These are phyloP conservation scores for Penicillium sp. DNA, from an alignment of 2,329 filamentous ascomycete genomes.

Conservation along the genomic window DNA sequence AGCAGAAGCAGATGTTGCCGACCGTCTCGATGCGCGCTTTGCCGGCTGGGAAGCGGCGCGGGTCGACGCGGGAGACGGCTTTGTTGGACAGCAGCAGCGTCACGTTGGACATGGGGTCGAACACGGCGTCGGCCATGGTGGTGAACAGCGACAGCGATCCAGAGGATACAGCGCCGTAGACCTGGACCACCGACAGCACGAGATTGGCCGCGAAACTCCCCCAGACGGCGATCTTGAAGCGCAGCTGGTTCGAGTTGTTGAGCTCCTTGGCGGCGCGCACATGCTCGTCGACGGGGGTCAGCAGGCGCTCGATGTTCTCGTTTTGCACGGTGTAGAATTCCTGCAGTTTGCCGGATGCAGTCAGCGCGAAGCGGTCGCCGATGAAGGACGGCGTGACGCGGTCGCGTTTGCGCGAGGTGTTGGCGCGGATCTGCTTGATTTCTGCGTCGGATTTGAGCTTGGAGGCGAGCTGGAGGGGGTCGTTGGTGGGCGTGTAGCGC, in stretches of 20 bases:
- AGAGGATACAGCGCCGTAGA: conserved; percentile 83
- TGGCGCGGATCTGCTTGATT: conserved; percentile 72
- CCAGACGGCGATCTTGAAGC: conserved; percentile 58
- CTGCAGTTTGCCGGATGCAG: conserved; percentile 54
- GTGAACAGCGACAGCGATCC: conserved; percentile 94
- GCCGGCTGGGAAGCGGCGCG: conserved; percentile 80
- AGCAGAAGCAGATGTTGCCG: conserved; percentile 94
- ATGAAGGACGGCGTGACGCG: conserved; percentile 36
- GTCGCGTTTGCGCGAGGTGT: conserved; percentile 71
- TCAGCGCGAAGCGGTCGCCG: conserved; percentile 19
- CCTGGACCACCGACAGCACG: conserved; percentile 70
- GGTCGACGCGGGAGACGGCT: conserved; percentile 82
- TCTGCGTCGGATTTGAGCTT: conserved; percentile 75
- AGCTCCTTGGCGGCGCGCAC: conserved; percentile 74
- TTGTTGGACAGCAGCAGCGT: conserved; percentile 83
- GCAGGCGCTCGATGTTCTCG: conserved; percentile 82
- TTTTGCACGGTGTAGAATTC: conserved; percentile 90
- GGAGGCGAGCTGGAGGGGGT: conserved; percentile 75
- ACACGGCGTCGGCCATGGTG: conserved; percentile 92
- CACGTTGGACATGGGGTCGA: conserved; percentile 86
- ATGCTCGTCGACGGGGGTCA: conserved; percentile 93
- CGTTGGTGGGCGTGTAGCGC: conserved; percentile 60
- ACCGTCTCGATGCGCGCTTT: conserved; percentile 93
- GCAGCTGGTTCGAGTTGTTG: conserved; percentile 72
- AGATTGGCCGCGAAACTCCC: conserved; percentile 76